Evolutionary conservation across 441 rosid genomes (phyloP).

Genomic region (Flueggea neowawraea): DNA sequence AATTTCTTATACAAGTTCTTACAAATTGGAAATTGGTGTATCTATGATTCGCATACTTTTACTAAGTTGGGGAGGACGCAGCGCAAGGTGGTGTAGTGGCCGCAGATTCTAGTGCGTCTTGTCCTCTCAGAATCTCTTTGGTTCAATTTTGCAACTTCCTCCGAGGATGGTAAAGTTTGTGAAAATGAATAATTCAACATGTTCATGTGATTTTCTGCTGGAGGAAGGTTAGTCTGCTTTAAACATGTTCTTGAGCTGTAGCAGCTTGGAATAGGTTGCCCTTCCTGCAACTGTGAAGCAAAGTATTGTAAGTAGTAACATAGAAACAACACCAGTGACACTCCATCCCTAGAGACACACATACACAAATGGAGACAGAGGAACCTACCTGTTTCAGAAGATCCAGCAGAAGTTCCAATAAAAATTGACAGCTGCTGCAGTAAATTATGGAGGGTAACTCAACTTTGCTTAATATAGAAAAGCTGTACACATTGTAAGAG

Average conservation of each 20-base stretch:
- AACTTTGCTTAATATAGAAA: background rate
- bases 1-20: no score
- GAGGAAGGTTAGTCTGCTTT: slow-evolving; percentile 17
- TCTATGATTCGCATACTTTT: slow-evolving; percentile 40
- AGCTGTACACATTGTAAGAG: background rate
- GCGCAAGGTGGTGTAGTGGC: slow-evolving; percentile 39
- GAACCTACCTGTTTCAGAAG: slow-evolving; percentile 22
- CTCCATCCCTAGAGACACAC: background rate
- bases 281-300: slow-evolving; percentile 13
- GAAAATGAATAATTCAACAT: slow-evolving; percentile 11
- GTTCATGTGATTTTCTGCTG: slow-evolving; percentile 17
- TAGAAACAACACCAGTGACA: background rate
- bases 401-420: background rate
- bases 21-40: no score
- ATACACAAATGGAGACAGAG: slow-evolving; percentile 9
- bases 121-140: slow-evolving; percentile 57
- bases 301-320: background rate
- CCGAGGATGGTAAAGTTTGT: slow-evolving; percentile 20
- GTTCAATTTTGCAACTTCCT: slow-evolving; percentile 35
- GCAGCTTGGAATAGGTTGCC: slow-evolving; percentile 22
- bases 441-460: slow-evolving; percentile 19
- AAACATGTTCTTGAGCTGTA: slow-evolving; percentile 19
- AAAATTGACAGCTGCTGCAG: slow-evolving; percentile 11
- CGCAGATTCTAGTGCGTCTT: slow-evolving; percentile 37
- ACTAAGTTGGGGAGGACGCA: slow-evolving; percentile 41